Evolutionary conservation across 495 filamentous ascomycete genomes (phyloP), one percentile per base, ranked within the genome.

Genomic region (Lentithecium fluviatile): DNA sequence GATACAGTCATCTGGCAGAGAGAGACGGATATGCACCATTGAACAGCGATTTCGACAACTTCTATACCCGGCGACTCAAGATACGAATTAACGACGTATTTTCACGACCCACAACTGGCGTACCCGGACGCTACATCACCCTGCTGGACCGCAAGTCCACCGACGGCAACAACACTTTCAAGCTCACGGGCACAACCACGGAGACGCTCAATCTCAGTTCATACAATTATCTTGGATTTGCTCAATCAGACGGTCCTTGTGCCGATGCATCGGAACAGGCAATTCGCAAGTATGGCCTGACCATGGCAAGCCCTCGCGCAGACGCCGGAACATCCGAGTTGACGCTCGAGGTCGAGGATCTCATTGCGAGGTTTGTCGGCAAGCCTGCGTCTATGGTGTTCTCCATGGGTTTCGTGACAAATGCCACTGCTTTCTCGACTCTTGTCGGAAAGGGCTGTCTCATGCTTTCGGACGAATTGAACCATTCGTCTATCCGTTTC

Each of bases 141-240:
- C 78, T 98, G 34, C 79, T 97, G 48, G 91, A 97, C 72, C 88
- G 94, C 59, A 83, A 79, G 37, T 95, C 91, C 0, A 80, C 91
- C 73, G 89, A 97, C 69, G 87, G 90, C 77, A 97, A 97, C 73
- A 80, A 85, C 65, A 83, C 84, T 65, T 98, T 95, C 78, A 83
- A 89, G 67, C 81, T 89, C 66, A 91, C 87, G 10, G 95, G 95
- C 37, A 95, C 90, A 34, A 85, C 83, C 48, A 97, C 94, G n/a
- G 90, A 98, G 71, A 97, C 94, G 0, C 76, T 98, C 57, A 98
- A 98, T 73, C 85, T 98, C 85, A 96, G 91, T 77, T 98, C 94
- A 3, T 98, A 98, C 81, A 98, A 98, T 70, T 98, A 98, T 67
- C 88, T 98, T 6, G 94, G 94, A 25, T 98, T 98, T 70, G 94